Evolutionary conservation across 139 green algal species (phyloP), one percentile per base, ranked within the genome.

Genomic region (Raphidocelis subcapitata): DNA sequence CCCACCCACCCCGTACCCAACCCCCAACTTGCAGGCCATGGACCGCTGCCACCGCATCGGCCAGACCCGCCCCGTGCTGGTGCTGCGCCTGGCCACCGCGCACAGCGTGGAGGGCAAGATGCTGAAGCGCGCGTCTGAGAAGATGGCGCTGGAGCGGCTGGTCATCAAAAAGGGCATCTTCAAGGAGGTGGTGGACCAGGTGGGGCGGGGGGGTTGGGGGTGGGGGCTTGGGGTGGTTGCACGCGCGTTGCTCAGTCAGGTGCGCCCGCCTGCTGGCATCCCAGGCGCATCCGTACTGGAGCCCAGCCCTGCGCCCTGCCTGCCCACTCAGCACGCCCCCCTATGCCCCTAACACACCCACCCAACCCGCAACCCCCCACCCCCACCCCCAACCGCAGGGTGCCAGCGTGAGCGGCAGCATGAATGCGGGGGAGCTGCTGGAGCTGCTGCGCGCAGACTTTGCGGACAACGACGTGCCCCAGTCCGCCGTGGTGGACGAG

Each of bases 151-250:
- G 63, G 92, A 98, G 82, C 79, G 87, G 24, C 60, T 99, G 35
- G 91, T 99, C 59, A 98, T 98, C 72, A 94, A 94, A 79, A 96
- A 97, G 88, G 96, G 96, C 36, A 88, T 92, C 10, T 99, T 99
- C 82, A 83, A 93, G 83, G 83, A 90, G 32, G 70, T 89, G n/a
- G 44, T 77, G 33, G 67, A 87, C 35, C 24, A 60, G 15, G 29
- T 52, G 26, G n/a, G 2, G 23, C 26, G 8, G 23, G 51, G 35
- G 28, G 46, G 36, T 26, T 63, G 60, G 33, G 44, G 32, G 65
- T 32, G 46, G 55, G 3, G 35, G 4, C 21, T 52, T 16, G 49
- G 41, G 20, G 28, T 60, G 71, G 65, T 60, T 32, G 26, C 44
- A 61, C 69, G 33, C 5, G 59, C 14, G 5, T 21, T 10, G 29